phyloP scores from a whole-genome alignment of 306 rosid genomes.

The Vachellia pachyceras region DNA sequence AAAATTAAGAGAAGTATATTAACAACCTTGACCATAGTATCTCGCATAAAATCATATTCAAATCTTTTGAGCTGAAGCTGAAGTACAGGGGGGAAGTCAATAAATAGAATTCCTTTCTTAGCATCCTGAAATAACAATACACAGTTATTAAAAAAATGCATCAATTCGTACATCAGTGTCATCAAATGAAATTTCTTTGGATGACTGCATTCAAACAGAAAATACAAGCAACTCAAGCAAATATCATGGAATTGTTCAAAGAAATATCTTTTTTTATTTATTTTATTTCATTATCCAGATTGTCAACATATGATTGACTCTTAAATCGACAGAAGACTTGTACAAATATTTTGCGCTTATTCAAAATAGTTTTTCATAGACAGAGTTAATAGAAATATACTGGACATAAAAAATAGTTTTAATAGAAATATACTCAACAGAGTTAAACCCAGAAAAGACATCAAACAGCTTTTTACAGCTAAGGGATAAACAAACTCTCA shows the following conservation, averaged over 20 bases:
- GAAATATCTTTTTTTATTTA: not conserved
- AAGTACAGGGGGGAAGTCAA: constrained; percentile 97
- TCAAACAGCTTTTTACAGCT: constrained; percentile 12
- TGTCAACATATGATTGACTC: not conserved
- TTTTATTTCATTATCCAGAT: not conserved
- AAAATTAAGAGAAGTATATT: constrained; percentile 18
- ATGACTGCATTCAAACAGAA: constrained; percentile 21
- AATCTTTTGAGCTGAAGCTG: constrained; percentile 98
- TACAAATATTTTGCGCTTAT: not conserved
- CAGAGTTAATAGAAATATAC: not conserved
- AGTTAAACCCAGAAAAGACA: not conserved
- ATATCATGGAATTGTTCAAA: constrained; percentile 5
- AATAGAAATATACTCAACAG: not conserved
- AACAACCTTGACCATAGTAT: constrained; percentile 95
- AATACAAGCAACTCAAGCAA: constrained; percentile 19
- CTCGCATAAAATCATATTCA: constrained; percentile 97
- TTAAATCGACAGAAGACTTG: not conserved
- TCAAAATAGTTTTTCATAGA: not conserved
- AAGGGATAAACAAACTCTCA: not conserved
- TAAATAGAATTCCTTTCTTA: constrained; percentile 92
- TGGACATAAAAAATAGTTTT: not conserved
- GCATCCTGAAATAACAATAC: constrained; percentile 80
- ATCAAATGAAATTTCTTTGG: constrained; percentile 1
- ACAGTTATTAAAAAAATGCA: not conserved
- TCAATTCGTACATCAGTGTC: constrained; percentile 18